Evolutionary conservation across 73 alveolate genomes (phyloP).

Genomic region (Paramecium caudatum): DNA sequence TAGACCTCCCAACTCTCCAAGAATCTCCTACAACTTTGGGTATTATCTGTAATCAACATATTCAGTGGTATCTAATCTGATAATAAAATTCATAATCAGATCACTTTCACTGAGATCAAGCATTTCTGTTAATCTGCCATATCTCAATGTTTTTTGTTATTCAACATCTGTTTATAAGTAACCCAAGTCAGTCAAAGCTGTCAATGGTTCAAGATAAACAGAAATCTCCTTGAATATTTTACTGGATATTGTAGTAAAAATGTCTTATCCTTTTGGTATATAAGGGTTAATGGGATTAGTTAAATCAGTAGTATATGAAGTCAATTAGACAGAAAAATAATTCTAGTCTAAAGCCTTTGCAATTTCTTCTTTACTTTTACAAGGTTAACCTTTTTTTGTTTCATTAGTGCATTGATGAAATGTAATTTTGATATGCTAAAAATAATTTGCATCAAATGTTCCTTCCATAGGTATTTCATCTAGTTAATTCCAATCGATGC

Average conservation of each 20-base stretch:
- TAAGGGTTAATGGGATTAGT: slow-evolving; percentile 26
- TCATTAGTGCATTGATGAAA: slow-evolving; percentile 11
- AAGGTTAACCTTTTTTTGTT: neutral
- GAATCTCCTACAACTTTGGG: slow-evolving; percentile 25
- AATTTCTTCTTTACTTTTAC: slow-evolving; percentile 23
- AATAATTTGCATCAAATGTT: slow-evolving; percentile 17
- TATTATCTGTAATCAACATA: slow-evolving; percentile 14
- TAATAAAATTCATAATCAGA: neutral
- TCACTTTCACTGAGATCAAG: slow-evolving; percentile 2
- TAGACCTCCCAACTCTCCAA: slow-evolving; percentile 45
- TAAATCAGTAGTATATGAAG: slow-evolving; percentile 33
- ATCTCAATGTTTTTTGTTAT: slow-evolving; percentile 42
- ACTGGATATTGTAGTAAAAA: slow-evolving; percentile 34
- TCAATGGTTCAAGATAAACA: slow-evolving; percentile 9
- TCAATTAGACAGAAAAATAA: neutral
- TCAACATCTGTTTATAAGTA: neutral
- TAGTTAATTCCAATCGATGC: slow-evolving; percentile 54
- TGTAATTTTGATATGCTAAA: neutral
- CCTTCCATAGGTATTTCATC: neutral
- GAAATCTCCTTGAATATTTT: slow-evolving; percentile 17
- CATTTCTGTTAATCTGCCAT: slow-evolving; percentile 52
- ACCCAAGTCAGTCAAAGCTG: slow-evolving; percentile 23
- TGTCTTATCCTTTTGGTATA: slow-evolving; percentile 34
- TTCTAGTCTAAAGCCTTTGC: neutral
- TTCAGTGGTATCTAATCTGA: slow-evolving; percentile 55